Evolutionary conservation across 768 basidiomycete genomes (phyloP).

Genomic region (Tricholoma flavovirens): DNA sequence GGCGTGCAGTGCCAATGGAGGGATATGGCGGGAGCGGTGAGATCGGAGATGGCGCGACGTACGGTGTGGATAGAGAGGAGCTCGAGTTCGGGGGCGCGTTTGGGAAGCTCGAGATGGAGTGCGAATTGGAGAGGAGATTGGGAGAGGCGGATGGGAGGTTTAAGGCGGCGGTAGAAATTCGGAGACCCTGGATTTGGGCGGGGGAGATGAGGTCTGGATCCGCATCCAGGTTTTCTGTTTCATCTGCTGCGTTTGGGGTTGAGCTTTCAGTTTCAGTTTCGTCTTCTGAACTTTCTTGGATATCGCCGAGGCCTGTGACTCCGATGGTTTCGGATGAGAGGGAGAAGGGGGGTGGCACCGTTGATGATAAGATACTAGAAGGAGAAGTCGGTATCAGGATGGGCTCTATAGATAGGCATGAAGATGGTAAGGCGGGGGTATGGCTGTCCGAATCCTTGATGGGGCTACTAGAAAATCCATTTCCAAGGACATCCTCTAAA

Average conservation of each 20-base stretch:
- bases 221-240: conserved; percentile 11
- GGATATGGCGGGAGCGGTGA: conserved; percentile 22
- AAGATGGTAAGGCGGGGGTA: conserved; percentile 11
- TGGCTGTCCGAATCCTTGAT: neutral
- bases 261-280: conserved; percentile 11
- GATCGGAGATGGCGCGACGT: conserved; percentile 19
- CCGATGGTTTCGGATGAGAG: conserved; percentile 19
- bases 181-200: conserved; percentile 50
- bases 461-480: neutral
- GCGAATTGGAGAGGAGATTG: neutral
- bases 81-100: conserved; percentile 18
- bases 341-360: conserved; percentile 31
- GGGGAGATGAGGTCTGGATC: conserved; percentile 23
- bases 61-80: conserved; percentile 2
- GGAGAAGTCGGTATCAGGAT: conserved; percentile 35
- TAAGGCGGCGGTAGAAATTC: conserved; percentile 43
- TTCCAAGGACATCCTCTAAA: neutral
- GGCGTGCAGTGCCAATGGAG: conserved; percentile 8
- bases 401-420: conserved; percentile 42
- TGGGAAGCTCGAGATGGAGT: conserved; percentile 13
- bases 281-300: conserved; percentile 54
- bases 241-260: conserved; percentile 8
- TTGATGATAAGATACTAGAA: conserved; percentile 24
- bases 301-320: conserved; percentile 43
- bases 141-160: conserved; percentile 13